Evolutionary conservation across 2,329 filamentous ascomycete species (phyloP), one percentile per base, ranked within the genome.

Genomic region (Periconia sp.): DNA sequence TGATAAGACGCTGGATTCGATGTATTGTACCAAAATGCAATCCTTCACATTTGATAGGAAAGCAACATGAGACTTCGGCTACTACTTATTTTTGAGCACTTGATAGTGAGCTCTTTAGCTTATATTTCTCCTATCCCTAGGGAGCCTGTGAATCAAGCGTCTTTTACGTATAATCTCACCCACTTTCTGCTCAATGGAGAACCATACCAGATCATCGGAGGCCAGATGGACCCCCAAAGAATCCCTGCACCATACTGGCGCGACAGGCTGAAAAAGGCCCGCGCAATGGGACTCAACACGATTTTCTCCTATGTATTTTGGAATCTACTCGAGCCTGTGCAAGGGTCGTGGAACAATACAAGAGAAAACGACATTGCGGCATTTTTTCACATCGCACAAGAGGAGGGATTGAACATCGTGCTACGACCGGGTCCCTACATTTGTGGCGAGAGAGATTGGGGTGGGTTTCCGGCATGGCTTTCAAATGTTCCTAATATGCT

Each of bases 301-400:
- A 74, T 79, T 32, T 78, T 79, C 48, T 71, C 69, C 28, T 80
- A 79, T 52, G 61, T 79, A 4, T 79, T 73, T 54, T 80, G 78
- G 78, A 74, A 80, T 52, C 50, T 75, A 3, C 57, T 79, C 1
- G 74, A 78, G 53, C 73, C 73, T 4, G 50, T 44, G 0, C 70
- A 54, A 6, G 75, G 73, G 0, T 34, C 50, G 10, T 79, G 74
- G 72, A 50, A 63, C 21, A 66, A 57, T 3, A 65, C 59, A 4
- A 66, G 58, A 4, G 65, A 68, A 11, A 79, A 80, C 38, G 71
- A 81, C 35, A 70, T 82, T 33, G 74, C 74, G 1, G 59, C 60
- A 9, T 80, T 78, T 53, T 76, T 80, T 58, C 63, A 62, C 7
- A 63, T 74, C 10, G 76, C 76, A 1, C 71, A 78, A 34, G 73